A percentile compares a stretch with the other conserved stretches of the same genome.
These are phyloP conservation scores for Pilobolus umbonatus DNA, from an alignment of 192 early-diverging fungal genomes.

Conservation along the genomic window DNA sequence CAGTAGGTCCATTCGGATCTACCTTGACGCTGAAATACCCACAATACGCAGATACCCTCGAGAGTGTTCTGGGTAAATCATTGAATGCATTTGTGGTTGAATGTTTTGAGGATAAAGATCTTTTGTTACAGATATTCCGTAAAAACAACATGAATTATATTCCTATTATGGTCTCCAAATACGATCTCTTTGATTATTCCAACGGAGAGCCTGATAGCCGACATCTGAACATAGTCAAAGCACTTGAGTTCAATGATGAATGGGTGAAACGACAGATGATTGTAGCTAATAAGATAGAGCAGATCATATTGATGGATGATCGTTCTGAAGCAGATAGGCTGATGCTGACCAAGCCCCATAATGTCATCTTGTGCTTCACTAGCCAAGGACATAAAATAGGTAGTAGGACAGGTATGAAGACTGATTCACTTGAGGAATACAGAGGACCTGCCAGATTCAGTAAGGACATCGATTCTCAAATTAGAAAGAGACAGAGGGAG, in stretches of 20 bases:
- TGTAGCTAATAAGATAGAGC: constrained; percentile 60
- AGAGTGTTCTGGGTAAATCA: constrained; percentile 53
- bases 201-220: constrained; percentile 53
- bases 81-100: constrained; percentile 69
- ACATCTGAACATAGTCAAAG: constrained; percentile 62
- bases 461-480: constrained; percentile 42
- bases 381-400: constrained; percentile 60
- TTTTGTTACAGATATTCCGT: constrained; percentile 52
- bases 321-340: constrained; percentile 48
- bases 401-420: constrained; percentile 33
- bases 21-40: constrained; percentile 54
- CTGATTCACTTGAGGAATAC: constrained; percentile 32
- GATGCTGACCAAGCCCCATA: constrained; percentile 51
- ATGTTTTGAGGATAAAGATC: constrained; percentile 53
- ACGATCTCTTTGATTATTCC: constrained; percentile 66
- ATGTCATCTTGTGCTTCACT: constrained; percentile 59
- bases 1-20: constrained; percentile 69
- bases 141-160: constrained; percentile 40
- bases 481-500: constrained; percentile 6
- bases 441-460: constrained; percentile 45
- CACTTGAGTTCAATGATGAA: constrained; percentile 55
- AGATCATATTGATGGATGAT: constrained; percentile 59
- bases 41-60: constrained; percentile 55
- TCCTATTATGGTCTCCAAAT: constrained; percentile 55
- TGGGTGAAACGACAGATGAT: constrained; percentile 73